Percentiles rank a stretch among this genome's conserved stretches.
Evolutionary conservation across 345 rosid genomes (phyloP).

Genomic region (Eucalyptus globulus): DNA sequence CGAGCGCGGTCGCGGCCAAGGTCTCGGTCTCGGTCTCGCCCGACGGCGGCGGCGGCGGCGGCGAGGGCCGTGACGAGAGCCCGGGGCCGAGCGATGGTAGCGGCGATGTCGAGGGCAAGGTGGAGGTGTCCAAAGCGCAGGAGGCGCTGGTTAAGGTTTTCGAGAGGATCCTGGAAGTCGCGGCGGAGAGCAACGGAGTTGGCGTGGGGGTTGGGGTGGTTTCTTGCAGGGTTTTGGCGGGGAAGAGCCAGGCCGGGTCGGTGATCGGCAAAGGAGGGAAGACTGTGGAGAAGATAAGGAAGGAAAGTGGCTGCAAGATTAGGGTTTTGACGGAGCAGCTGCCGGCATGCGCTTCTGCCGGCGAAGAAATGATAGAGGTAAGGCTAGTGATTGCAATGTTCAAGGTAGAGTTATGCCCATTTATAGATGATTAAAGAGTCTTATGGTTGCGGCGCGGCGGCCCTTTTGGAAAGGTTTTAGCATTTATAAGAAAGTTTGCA

Average conservation of each 20-base stretch:
- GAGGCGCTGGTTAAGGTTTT: conserved; percentile 70
- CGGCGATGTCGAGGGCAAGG: conserved; percentile 15
- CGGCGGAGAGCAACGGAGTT: conserved; percentile 28
- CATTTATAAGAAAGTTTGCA: background rate
- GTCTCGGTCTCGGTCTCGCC: background rate
- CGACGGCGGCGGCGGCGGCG: background rate
- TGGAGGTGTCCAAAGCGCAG: conserved; percentile 68
- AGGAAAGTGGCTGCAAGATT: conserved; percentile 61
- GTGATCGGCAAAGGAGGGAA: conserved; percentile 90
- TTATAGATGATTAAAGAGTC: background rate
- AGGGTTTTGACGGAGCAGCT: conserved; percentile 54
- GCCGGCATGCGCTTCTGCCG: conserved; percentile 48
- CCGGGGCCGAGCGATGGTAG: background rate
- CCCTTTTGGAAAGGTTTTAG: background rate
- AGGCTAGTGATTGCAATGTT: background rate
- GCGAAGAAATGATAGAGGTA: conserved; percentile 87
- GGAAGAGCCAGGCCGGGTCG: conserved; percentile 57
- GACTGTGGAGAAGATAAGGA: conserved; percentile 66
- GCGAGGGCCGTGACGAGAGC: background rate
- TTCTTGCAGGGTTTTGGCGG: conserved; percentile 66
- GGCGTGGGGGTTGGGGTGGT: conserved; percentile 26
- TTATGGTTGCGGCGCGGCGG: background rate
- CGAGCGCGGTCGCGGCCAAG: conserved; percentile 6
- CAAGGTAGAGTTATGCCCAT: background rate
- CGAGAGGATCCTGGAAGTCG: conserved; percentile 61